A percentile compares a stretch with the other conserved stretches of the same genome.
phyloP scores from a whole-genome alignment of 331 rosid genomes.

The Pyracantha coccinea region DNA sequence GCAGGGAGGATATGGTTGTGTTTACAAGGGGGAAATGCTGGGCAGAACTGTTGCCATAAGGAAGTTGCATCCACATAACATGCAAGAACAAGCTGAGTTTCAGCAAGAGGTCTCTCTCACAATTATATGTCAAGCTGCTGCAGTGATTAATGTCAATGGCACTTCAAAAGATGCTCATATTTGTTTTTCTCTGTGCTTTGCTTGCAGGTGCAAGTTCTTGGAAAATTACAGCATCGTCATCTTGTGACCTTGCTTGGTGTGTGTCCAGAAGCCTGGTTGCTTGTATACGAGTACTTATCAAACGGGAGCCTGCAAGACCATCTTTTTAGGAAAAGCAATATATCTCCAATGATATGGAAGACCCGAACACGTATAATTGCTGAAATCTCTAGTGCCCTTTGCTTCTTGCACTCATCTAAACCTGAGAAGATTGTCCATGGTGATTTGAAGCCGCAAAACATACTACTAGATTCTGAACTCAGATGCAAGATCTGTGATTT shows the following conservation, averaged over 20 bases:
- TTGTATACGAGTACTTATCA: slow-evolving; percentile 70
- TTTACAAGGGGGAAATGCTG: slow-evolving; percentile 85
- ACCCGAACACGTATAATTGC: slow-evolving; percentile 55
- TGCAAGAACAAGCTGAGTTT: slow-evolving; percentile 69
- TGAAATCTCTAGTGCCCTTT: slow-evolving; percentile 73
- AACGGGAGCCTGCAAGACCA: slow-evolving; percentile 74
- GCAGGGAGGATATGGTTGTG: slow-evolving; percentile 63
- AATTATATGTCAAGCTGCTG: background rate
- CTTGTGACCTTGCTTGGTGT: slow-evolving; percentile 76
- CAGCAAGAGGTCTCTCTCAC: slow-evolving; percentile 58
- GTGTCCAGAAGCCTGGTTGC: slow-evolving; percentile 78
- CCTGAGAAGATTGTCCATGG: slow-evolving; percentile 80
- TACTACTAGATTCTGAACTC: slow-evolving; percentile 57
- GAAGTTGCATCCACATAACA: slow-evolving; percentile 54
- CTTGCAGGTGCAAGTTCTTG: slow-evolving; percentile 76
- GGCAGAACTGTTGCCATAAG: slow-evolving; percentile 76
- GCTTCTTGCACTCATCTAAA: slow-evolving; percentile 79
- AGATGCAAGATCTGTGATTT: slow-evolving; percentile 81
- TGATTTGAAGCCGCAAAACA: slow-evolving; percentile 59
- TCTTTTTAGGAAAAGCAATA: slow-evolving; percentile 48
- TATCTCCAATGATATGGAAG: slow-evolving; percentile 55
- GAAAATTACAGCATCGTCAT: slow-evolving; percentile 79
- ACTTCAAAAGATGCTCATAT: background rate
- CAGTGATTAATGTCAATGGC: background rate
- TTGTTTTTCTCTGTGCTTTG: slow-evolving; percentile 15